These are phyloP conservation scores for Ophiostoma australiae DNA, from an alignment of 2,329 filamentous ascomycete genomes.

Conservation along the genomic window DNA sequence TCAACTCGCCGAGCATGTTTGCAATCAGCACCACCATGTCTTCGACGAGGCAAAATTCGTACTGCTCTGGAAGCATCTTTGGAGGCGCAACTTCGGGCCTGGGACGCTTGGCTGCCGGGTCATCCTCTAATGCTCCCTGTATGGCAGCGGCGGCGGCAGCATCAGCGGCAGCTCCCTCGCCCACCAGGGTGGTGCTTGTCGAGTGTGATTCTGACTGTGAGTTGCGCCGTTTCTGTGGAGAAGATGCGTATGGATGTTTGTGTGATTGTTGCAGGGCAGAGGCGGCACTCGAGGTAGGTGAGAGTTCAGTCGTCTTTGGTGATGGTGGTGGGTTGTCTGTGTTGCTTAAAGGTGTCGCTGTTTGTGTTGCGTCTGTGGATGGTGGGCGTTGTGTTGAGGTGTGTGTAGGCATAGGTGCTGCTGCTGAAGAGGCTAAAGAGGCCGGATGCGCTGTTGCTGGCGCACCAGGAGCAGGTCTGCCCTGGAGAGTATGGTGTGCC, in stretches of 20 bases:
- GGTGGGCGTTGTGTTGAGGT: neutral
- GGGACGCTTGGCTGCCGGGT: constrained; percentile 46
- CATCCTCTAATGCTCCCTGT: constrained; percentile 25
- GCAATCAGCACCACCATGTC: constrained; percentile 88
- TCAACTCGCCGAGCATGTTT: constrained; percentile 92
- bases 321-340: constrained; percentile 13
- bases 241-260: constrained; percentile 13
- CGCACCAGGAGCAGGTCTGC: constrained; percentile 13
- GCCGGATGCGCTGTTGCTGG: neutral
- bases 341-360: constrained; percentile 1
- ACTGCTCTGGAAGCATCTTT: constrained; percentile 63
- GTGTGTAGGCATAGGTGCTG: constrained; percentile 13
- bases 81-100: constrained; percentile 47
- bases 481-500: neutral
- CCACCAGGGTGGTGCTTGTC: neutral
- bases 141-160: constrained; percentile 27
- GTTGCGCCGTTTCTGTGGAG: constrained; percentile 41
- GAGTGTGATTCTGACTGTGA: constrained; percentile 40
- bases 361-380: neutral
- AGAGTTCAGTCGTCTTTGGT: neutral
- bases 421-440: neutral
- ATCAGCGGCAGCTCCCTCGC: constrained; percentile 21
- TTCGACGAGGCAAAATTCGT: constrained; percentile 75
- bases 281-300: neutral
- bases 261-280: constrained; percentile 19